A percentile compares a stretch with the other conserved stretches of the same genome.
These are phyloP conservation scores for Cryptococcus floricola DNA, from an alignment of 1,284 basidiomycete species.

Conservation along the genomic window DNA sequence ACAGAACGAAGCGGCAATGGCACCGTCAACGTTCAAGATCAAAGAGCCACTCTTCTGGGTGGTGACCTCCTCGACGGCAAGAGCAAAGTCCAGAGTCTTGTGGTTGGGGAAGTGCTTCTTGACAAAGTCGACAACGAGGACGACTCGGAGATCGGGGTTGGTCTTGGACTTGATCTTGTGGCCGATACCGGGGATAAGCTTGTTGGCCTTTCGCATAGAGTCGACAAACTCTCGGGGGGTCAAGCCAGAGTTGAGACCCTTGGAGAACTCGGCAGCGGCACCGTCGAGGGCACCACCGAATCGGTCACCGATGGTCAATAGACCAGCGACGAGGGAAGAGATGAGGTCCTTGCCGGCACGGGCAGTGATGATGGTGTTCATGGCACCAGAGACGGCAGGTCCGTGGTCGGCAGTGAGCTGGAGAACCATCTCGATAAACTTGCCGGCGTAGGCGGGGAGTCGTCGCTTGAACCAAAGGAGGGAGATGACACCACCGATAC, in stretches of 20 bases:
- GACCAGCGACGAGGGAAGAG: constrained; percentile 91
- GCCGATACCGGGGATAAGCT: constrained; percentile 94
- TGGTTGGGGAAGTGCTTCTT: constrained; percentile 91
- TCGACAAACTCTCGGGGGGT: constrained; percentile 98
- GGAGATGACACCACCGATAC: constrained; percentile 93
- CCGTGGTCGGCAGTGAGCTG: constrained; percentile 99
- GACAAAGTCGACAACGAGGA: constrained; percentile 97
- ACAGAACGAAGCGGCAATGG: constrained; percentile 96
- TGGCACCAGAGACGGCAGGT: constrained; percentile 82
- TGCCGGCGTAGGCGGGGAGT: constrained; percentile 57
- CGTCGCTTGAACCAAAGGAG: constrained; percentile 98
- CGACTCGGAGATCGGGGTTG: constrained; percentile 94
- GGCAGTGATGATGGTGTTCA: constrained; percentile 99
- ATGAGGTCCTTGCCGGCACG: constrained; percentile 99
- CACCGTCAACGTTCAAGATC: constrained; percentile 92
- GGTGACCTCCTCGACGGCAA: constrained; percentile 96
- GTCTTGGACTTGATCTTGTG: constrained; percentile 99
- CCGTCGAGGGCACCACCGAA: constrained; percentile 99
- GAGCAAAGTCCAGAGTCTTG: constrained; percentile 91
- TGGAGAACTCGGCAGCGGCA: constrained; percentile 92
- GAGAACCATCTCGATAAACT: constrained; percentile 99
- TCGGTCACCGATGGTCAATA: constrained; percentile 94
- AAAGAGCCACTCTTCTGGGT: constrained; percentile 96
- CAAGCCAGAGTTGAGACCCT: constrained; percentile 81
- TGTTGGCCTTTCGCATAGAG: constrained; percentile 90